Percentiles rank a stretch among this genome's conserved stretches.
Conservation (phyloP, 2,329 filamentous ascomycete genomes). For the Calonectria hongkongensis region DNA sequence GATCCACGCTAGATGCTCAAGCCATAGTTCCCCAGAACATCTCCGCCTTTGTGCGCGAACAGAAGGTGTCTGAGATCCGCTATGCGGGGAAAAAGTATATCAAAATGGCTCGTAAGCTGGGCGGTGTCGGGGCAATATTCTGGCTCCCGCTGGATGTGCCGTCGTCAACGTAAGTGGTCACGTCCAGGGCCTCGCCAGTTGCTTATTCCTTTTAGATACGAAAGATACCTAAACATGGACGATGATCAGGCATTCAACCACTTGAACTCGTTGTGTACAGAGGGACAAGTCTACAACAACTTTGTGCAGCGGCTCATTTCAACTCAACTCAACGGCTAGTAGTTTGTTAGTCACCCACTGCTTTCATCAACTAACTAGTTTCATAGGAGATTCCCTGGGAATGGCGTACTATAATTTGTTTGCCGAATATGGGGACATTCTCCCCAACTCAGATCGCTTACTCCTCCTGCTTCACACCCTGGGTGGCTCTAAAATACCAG, state of each 20-base stretch:
- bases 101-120: constrained; percentile 57
- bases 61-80: constrained; percentile 53
- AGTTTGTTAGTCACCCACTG: accelerated
- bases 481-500: constrained; percentile 48
- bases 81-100: constrained; percentile 60
- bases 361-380: background rate
- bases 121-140: constrained; percentile 55
- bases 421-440: constrained; percentile 51
- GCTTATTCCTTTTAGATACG: constrained; percentile 51
- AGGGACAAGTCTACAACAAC: constrained; percentile 39
- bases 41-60: constrained; percentile 46
- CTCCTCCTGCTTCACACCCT: constrained; percentile 53
- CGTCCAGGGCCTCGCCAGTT: background rate
- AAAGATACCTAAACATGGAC: constrained; percentile 59
- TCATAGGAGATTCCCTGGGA: constrained; percentile 39
- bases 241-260: constrained; percentile 57
- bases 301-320: constrained; percentile 53
- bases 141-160: constrained; percentile 59
- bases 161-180: constrained; percentile 56
- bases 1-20: constrained; percentile 53
- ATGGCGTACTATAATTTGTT: constrained; percentile 53
- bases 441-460: constrained; percentile 51
- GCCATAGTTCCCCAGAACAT: constrained; percentile 48
- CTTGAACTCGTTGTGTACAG: constrained; percentile 46
- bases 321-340: constrained; percentile 45